Evolutionary conservation across 2,329 filamentous ascomycete genomes (phyloP).

Genomic region (Nemania sp.): DNA sequence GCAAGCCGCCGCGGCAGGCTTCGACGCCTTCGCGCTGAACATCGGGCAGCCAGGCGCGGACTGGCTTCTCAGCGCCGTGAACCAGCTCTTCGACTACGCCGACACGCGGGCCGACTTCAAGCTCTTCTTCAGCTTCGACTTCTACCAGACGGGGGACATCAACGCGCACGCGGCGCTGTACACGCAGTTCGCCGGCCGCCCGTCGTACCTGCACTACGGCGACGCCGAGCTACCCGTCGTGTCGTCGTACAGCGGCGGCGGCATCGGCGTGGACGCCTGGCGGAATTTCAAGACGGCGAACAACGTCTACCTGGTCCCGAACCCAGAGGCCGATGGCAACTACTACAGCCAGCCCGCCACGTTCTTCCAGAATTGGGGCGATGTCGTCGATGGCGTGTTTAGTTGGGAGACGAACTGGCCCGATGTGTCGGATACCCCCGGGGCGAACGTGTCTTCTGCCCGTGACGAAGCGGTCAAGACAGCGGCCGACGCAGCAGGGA

Average conservation of each 20-base stretch:
- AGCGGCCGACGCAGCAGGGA: conserved; percentile 43
- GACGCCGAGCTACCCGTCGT: conserved; percentile 49
- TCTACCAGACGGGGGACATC: conserved; percentile 46
- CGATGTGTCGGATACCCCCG: conserved; percentile 40
- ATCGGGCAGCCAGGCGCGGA: conserved; percentile 46
- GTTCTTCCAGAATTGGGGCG: conserved; percentile 50
- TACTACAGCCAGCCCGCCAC: conserved; percentile 50
- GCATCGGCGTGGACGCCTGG: conserved; percentile 46
- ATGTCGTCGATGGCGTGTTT: conserved; percentile 52
- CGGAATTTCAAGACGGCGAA: conserved; percentile 46
- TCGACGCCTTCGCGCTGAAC: conserved; percentile 54
- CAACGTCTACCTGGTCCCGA: conserved; percentile 52
- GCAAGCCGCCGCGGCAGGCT: conserved; percentile 48
- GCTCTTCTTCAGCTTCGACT: conserved; percentile 55
- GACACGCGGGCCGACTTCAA: conserved; percentile 47
- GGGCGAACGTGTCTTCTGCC: conserved; percentile 46
- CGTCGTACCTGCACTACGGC: conserved; percentile 49
- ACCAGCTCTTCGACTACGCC: conserved; percentile 51
- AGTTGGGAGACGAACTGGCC: conserved; percentile 56
- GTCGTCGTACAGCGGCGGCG: conserved; percentile 48
- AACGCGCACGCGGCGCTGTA: conserved; percentile 45
- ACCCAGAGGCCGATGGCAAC: conserved; percentile 47
- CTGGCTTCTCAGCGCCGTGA: conserved; percentile 46
- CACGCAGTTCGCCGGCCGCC: conserved; percentile 43
- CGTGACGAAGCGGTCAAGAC: conserved; percentile 44